Evolutionary conservation across 345 rosid genomes (phyloP).

Genomic region (Heritiera littoralis): DNA sequence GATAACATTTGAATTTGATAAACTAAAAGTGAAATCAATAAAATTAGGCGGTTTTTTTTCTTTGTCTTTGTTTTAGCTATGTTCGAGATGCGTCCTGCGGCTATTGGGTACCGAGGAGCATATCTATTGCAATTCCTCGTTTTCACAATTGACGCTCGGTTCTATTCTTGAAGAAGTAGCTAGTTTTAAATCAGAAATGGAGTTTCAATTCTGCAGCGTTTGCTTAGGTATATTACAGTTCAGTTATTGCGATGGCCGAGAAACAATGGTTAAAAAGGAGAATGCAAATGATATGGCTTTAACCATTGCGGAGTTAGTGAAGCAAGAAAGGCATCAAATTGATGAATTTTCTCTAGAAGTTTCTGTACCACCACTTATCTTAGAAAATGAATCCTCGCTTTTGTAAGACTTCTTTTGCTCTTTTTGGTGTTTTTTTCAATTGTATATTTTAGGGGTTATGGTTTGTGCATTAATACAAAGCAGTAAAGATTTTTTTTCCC

Average conservation of each 20-base stretch:
- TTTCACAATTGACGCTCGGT: constrained; percentile 34
- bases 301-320: constrained; percentile 52
- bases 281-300: constrained; percentile 44
- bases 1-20: not conserved
- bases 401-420: constrained; percentile 47
- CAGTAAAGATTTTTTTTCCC: not conserved
- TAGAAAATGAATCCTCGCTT: constrained; percentile 56
- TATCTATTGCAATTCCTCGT: constrained; percentile 30
- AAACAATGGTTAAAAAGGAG: constrained; percentile 38
- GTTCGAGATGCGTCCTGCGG: constrained; percentile 73
- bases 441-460: not conserved
- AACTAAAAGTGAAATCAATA: not conserved
- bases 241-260: constrained; percentile 42
- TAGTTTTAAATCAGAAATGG: constrained; percentile 19
- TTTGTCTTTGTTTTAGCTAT: constrained; percentile 50
- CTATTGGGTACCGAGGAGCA: constrained; percentile 49
- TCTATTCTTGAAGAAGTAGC: constrained; percentile 27
- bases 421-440: not conserved
- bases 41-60: not conserved
- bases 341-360: constrained; percentile 77
- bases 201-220: constrained; percentile 52
- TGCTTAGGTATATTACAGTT: constrained; percentile 88
- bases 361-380: constrained; percentile 53
- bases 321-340: constrained; percentile 59
- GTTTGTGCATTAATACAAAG: not conserved